Base-by-base conservation (phyloP, 2,329 filamentous ascomycete genomes). In the Diaporthe helianthi region DNA sequence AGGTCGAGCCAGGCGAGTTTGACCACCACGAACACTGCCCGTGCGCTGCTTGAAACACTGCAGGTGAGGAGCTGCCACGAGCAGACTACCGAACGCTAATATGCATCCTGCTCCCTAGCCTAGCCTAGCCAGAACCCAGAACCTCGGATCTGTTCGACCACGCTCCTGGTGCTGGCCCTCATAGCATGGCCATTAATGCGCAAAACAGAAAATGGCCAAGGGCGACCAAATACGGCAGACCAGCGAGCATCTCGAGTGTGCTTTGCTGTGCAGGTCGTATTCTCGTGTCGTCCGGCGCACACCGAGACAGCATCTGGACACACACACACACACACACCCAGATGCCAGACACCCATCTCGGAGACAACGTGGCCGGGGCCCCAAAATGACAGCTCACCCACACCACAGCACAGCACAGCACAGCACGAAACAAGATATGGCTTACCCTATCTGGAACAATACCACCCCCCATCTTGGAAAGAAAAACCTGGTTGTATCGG, bases 1-100 rank as follows among this genome's bases (percentile, higher is more conserved):
- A 63, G 29, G 44, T 47, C 58, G 49, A 63, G 58, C 44, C 44
- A 19, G 58, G 58, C 58, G 44, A 63, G 58, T 49, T 63, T 63
- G 58, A 26, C 58, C n/a, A 63, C 44, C 58, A 63, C 58, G 58
- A 63, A 63, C 58, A 63, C 58, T 33, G 44, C 5, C 58, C 58
- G 58, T 63, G 58, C 58, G 58, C 58, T 49, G 29, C 44, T 63
- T 63, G 58, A 63, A 49, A 63, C 58, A 46, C 58, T 19, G n/a
- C n/a, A n/a, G n/a, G n/a, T n/a, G 58, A 49, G 58, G 29, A 63
- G 58, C 58, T 63, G 58, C 58, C 58, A 63, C n/a, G n/a, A n/a
- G n/a, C n/a, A n/a, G n/a, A 63, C 58, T 63, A 63, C 58, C 58
- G 58, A 29, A 49, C 44, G 44, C 44, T 63, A 49, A 63, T 47